These are phyloP conservation scores for Pascua guehoae DNA, from an alignment of 1,284 basidiomycete genomes.

Conservation along the genomic window DNA sequence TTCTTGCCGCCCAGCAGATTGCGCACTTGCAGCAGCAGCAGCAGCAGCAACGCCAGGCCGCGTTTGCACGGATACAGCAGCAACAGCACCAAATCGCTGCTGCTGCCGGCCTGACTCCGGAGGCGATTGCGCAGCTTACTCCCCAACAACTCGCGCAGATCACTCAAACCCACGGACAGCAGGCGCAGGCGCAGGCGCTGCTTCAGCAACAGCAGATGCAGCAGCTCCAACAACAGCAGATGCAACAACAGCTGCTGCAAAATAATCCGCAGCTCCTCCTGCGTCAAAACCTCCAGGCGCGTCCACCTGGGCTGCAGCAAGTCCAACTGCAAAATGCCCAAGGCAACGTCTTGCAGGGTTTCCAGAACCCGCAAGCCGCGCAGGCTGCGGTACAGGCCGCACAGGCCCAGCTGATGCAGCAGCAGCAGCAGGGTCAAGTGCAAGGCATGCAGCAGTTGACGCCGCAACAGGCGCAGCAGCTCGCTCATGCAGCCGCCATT, in stretches of 20 bases:
- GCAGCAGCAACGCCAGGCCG: constrained; percentile 12
- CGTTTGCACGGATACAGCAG: constrained; percentile 13
- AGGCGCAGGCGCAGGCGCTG: constrained; percentile 15
- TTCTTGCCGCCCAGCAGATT: constrained; percentile 24
- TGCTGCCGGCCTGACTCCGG: constrained; percentile 8
- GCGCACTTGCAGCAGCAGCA: constrained; percentile 20
- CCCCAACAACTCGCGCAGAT: constrained; percentile 20
- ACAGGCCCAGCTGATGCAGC: constrained; percentile 19
- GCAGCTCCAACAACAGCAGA: constrained; percentile 6
- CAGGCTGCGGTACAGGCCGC: constrained; percentile 7
- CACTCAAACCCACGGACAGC: constrained; percentile 9
- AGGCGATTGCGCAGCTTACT: constrained; percentile 11
- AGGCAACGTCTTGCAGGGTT: constrained; percentile 1
- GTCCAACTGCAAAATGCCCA: constrained; percentile 11
- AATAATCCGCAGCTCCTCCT: constrained; percentile 3
- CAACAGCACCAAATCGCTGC: constrained; percentile 15
- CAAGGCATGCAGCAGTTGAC: constrained; percentile 15
- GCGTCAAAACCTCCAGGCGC: constrained; percentile 2
- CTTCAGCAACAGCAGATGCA: constrained; percentile 15
- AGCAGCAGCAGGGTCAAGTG: constrained; percentile 20
- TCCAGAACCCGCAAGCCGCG: constrained; percentile 8
- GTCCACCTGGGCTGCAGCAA: constrained; percentile 12
- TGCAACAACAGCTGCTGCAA: constrained; percentile 11
- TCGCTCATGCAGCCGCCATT: constrained; percentile 12
- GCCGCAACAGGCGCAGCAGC: constrained; percentile 20